Evolutionary conservation across 495 filamentous ascomycete genomes (phyloP), one percentile per base, ranked within the genome.

Genomic region (Aspergillus biplanus): DNA sequence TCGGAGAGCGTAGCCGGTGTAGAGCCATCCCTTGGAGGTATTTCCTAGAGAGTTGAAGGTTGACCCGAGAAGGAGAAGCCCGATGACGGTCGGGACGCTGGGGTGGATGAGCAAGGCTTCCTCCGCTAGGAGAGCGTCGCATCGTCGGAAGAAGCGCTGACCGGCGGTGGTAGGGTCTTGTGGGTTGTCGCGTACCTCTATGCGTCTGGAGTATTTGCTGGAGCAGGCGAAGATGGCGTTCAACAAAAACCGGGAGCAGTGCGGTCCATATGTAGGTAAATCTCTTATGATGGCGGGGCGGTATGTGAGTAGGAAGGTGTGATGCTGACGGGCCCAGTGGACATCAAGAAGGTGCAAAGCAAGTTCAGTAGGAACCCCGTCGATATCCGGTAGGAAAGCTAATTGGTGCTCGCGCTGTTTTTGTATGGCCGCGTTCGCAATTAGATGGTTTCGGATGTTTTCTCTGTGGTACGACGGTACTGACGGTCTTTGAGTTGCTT

Each of bases 221-320:
- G 75, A 67, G 7, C 67, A 69, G 52, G 66, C 75, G 58, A 74
- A 80, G 7, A 81, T 72, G 6, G 75, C 73, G 50, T 78, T 78
- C 1, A 81, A 54, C 2, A 81, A 62, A 13, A 81, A 67, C 31
- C 71, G 63, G 6, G 72, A 75, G 54, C 71, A 74, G 46, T 77
- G 77, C 5, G 74, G 75, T 0, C 76, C 77, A 1, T 62, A 62
- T 3, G 64, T 65, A 1, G 67, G 65, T 63, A 81, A 66, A 35
- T 74, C 70, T 3, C 73, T 68, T 72, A 79, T 80, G 56, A 80
- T 75, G 2, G 73, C 72, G 0, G 76, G 72, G 15, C 78, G 73
- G 61, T 80, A 81, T 0, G 70, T 71, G 8, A 78, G 52, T 7
- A 75, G 65, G 55, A 65, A 70, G 21, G 70, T 69, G 33, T 72